Percentiles rank a stretch among this genome's conserved stretches.
Evolutionary conservation across 2,329 filamentous ascomycete species (phyloP).

Genomic region (Fusarium illudens): DNA sequence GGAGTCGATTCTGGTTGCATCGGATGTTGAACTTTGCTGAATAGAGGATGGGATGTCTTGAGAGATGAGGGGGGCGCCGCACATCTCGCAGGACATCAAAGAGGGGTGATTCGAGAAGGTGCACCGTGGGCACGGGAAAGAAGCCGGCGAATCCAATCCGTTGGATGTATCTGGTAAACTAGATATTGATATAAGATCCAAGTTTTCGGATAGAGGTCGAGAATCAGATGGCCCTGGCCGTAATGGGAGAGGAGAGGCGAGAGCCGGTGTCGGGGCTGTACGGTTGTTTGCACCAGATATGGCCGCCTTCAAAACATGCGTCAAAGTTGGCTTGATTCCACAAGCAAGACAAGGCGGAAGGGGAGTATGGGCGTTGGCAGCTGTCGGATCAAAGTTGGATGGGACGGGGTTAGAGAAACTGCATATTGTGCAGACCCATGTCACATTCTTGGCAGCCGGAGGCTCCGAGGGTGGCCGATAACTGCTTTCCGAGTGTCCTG

Average conservation of each 20-base stretch:
- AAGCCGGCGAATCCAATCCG: constrained; percentile 40
- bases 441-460: constrained; percentile 68
- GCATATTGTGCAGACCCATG: constrained; percentile 96
- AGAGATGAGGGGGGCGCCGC: constrained; percentile 77
- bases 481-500: constrained; percentile 54
- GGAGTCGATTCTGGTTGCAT: constrained; percentile 69
- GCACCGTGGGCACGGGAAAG: constrained; percentile 81
- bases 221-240: constrained; percentile 37
- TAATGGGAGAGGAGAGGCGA: constrained; percentile 42
- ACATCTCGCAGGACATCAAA: constrained; percentile 87
- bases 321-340: constrained; percentile 88
- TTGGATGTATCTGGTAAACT: constrained; percentile 1
- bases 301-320: constrained; percentile 85
- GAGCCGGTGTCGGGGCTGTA: constrained; percentile 24
- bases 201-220: constrained; percentile 14
- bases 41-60: constrained; percentile 52
- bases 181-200: constrained; percentile 3
- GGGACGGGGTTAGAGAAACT: constrained; percentile 93
- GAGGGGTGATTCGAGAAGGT: constrained; percentile 95
- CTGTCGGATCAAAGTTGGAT: constrained; percentile 88
- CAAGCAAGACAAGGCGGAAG: constrained; percentile 90
- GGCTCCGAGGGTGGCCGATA: constrained; percentile 52
- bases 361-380: constrained; percentile 80
- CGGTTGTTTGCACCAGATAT: constrained; percentile 77
- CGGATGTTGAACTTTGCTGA: constrained; percentile 49